Evolutionary conservation across 306 rosid genomes (phyloP).

Genomic region (Vicia villosa): DNA sequence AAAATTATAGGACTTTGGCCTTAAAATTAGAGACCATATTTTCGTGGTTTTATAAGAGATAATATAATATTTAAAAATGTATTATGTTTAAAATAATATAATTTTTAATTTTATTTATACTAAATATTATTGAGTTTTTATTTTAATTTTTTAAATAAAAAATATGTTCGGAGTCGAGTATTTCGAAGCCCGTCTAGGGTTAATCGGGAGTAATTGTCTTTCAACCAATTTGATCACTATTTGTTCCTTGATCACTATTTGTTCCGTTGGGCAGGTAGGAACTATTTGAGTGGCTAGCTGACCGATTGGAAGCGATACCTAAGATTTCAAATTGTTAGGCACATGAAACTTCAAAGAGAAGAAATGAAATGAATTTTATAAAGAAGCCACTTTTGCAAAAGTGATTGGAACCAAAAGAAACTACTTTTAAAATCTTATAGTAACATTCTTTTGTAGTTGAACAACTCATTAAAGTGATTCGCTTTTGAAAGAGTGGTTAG

Average conservation of each 20-base stretch:
- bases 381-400: constrained; percentile 36
- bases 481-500: constrained; percentile 30
- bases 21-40: too few species aligned
- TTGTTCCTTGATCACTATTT: not conserved
- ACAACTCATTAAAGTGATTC: constrained; percentile 25
- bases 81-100: too few species aligned
- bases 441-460: not conserved
- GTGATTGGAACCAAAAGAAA: constrained; percentile 23
- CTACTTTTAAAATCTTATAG: not conserved
- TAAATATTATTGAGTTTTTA: too few species aligned
- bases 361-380: constrained; percentile 8
- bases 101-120: too few species aligned
- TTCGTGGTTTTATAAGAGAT: too few species aligned
- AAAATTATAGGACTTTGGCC: too few species aligned
- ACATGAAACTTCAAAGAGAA: constrained; percentile 28
- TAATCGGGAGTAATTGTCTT: too few species aligned
- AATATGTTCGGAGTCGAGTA: too few species aligned
- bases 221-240: not conserved
- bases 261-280: not conserved
- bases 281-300: constrained; percentile 10
- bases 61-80: too few species aligned
- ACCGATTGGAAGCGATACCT: not conserved
- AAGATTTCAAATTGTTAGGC: not conserved
- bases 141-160: too few species aligned
- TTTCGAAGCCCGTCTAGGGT: too few species aligned